Percentiles rank a stretch among this genome's conserved stretches.
Conservation (phyloP, 176 grass and related monocot genomes). For the Triticum turgidum region DNA sequence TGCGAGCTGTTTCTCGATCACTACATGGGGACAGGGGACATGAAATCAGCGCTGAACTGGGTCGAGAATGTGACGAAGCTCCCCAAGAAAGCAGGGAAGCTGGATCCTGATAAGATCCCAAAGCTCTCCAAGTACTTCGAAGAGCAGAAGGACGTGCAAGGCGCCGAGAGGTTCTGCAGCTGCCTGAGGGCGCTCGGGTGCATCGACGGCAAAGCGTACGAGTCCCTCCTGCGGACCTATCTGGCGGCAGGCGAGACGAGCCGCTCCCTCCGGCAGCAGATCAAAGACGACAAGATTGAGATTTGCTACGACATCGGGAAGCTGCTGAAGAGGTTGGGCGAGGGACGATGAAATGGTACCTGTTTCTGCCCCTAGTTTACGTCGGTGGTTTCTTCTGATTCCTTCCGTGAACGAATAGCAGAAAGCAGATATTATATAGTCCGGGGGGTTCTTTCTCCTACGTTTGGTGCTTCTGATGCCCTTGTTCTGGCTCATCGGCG, state of each 20-base stretch:
- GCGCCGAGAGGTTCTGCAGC: constrained; percentile 41
- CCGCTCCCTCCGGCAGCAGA: constrained; percentile 38
- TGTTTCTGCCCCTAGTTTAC: background rate
- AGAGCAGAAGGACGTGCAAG: constrained; percentile 55
- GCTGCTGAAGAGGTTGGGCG: constrained; percentile 47
- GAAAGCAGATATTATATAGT: constrained; percentile 3
- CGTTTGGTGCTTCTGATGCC: background rate
- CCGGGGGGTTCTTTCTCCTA: no score
- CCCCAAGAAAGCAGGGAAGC: constrained; percentile 45
- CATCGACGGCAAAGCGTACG: constrained; percentile 52
- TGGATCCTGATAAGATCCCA: constrained; percentile 49
- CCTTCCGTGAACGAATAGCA: background rate
- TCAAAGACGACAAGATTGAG: constrained; percentile 56
- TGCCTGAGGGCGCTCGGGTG: constrained; percentile 42
- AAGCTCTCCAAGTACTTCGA: constrained; percentile 58
- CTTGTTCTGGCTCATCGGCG: constrained; percentile 18
- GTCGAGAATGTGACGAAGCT: constrained; percentile 47
- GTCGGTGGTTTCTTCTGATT: background rate
- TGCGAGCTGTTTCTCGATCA: constrained; percentile 62
- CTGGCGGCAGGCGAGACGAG: constrained; percentile 37
- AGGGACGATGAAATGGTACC: constrained; percentile 21
- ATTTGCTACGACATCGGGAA: constrained; percentile 45
- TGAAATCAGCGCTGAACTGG: constrained; percentile 53
- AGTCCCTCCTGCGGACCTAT: constrained; percentile 47
- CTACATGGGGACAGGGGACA: constrained; percentile 41